Evolutionary conservation across 1,139 yeast genomes (phyloP), one percentile per base, ranked within the genome.

Genomic region (Geotrichum phurueaensis): DNA sequence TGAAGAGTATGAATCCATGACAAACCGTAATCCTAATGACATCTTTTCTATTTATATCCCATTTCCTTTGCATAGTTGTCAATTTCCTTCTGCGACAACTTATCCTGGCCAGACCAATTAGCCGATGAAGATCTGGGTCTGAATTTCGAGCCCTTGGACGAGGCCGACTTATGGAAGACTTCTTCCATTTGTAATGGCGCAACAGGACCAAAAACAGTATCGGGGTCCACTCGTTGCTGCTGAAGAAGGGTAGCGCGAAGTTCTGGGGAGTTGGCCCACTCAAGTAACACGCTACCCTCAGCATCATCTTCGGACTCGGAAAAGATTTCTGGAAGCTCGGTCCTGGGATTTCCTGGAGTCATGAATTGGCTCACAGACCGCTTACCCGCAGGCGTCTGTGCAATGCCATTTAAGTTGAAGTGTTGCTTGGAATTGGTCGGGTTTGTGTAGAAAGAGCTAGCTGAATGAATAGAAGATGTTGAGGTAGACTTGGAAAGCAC

Each of bases 231-330:
- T 22, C 75, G 73, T 64, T 81, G 83, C 70, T 89, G 96, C 55
- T 78, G 75, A 53, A 79, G 71, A 52, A 89, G 76, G 49, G 81
- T 75, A 59, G 75, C 75, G 51, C 81, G 79, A 54, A 87, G 76
- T 63, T 81, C 84, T 1, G 89, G 87, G 0, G 89, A 80, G 61
- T 81, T 79, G 0, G 94, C 96, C 96, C 96, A 89, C 49, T 81
- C 81, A 62, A 84, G 81, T 48, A 87, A 71, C 7, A 84, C 80
- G 55, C 77, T 76, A 13, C 80, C 79, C 12, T 78, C 79, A 20
- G 79, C 81, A 61, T 81, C 83, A 59, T 81, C 86, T 56, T 85
- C 90, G 48, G 85, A 85, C 60, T 84, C 82, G 2, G 81, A 77
- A 63, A 73, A 73, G 47, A 80, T 80, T 29, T 80, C 83, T 0